phyloP scores from a whole-genome alignment of 768 basidiomycete species.

The Tulasnella sp. region DNA sequence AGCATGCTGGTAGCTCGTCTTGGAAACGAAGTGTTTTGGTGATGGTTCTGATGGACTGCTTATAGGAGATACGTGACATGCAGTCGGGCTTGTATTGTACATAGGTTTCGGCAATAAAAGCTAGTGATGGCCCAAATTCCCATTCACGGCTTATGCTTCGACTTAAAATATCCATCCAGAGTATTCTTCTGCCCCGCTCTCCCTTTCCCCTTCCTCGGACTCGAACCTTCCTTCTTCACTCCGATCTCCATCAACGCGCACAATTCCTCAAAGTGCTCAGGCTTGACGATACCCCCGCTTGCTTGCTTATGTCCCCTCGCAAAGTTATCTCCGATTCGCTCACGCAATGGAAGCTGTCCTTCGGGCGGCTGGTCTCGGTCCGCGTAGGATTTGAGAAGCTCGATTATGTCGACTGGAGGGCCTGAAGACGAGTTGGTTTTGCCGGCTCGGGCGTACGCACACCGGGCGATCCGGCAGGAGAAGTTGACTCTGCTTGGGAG shows the following conservation, averaged over 20 bases:
- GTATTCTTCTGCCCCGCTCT: background rate
- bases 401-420: slow-evolving; percentile 28
- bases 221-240: slow-evolving; percentile 10
- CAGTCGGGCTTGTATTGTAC: too few species aligned
- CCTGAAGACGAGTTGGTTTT: background rate
- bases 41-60: too few species aligned
- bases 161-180: background rate
- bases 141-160: background rate
- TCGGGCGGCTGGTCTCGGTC: background rate
- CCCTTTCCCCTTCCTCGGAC: background rate
- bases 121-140: too few species aligned
- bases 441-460: slow-evolving; percentile 23
- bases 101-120: too few species aligned
- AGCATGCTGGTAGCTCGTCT: too few species aligned
- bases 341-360: slow-evolving; percentile 20
- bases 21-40: too few species aligned
- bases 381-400: slow-evolving; percentile 30
- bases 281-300: slow-evolving; percentile 40
- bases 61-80: too few species aligned
- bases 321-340: slow-evolving; percentile 34
- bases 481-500: slow-evolving; percentile 31
- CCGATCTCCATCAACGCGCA: slow-evolving; percentile 19
- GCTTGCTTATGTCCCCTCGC: slow-evolving; percentile 39
- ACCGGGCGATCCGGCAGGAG: slow-evolving; percentile 33
- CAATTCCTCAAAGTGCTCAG: slow-evolving; percentile 14